Conservation (phyloP, 2,329 filamentous ascomycete genomes). For the Fusarium pseudograminearum region DNA sequence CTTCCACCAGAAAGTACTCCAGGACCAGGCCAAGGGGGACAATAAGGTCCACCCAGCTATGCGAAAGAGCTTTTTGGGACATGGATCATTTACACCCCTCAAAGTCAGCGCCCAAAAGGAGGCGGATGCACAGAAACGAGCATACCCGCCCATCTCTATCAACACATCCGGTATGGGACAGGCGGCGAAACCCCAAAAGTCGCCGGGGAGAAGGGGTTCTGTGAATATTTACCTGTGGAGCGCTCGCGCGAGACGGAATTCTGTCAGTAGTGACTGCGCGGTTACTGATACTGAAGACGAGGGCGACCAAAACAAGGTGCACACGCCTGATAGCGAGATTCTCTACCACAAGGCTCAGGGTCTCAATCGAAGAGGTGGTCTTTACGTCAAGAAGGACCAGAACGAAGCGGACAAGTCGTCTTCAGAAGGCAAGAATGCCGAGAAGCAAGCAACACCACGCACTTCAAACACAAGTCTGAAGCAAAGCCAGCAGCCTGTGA, state of each 20-base stretch:
- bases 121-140: slow-evolving; percentile 46
- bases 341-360: slow-evolving; percentile 40
- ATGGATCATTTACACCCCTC: slow-evolving; percentile 48
- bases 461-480: slow-evolving; percentile 25
- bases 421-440: background rate
- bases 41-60: slow-evolving; percentile 53
- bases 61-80: slow-evolving; percentile 45
- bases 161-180: slow-evolving; percentile 48
- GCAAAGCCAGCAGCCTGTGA: background rate
- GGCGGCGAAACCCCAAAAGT: slow-evolving; percentile 46
- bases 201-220: slow-evolving; percentile 48
- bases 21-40: slow-evolving; percentile 45
- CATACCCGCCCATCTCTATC: slow-evolving; percentile 55
- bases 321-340: slow-evolving; percentile 28
- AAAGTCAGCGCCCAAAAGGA: slow-evolving; percentile 44
- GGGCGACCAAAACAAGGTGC: slow-evolving; percentile 9
- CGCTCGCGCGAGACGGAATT: slow-evolving; percentile 38
- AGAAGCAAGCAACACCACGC: background rate
- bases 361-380: slow-evolving; percentile 37
- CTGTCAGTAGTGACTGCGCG: slow-evolving; percentile 39
- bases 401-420: background rate
- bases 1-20: slow-evolving; percentile 47
- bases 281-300: slow-evolving; percentile 44
- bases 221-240: slow-evolving; percentile 51
- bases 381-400: slow-evolving; percentile 38